A percentile compares a stretch with the other conserved stretches of the same genome.
Evolutionary conservation across 176 grass and related monocot genomes (phyloP).

Genomic region (Hordeum vulgare): MorexV3_pseudomolecules_assembly NC_058523.1:509982515-509983014

Average conservation of each 20-base stretch:
- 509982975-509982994: background rate
- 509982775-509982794: slow-evolving; percentile 76
- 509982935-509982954: background rate
- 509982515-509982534: slow-evolving; percentile 6
- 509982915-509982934: background rate
- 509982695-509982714: slow-evolving; percentile 85
- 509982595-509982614: slow-evolving; percentile 91
- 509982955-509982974: background rate
- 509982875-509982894: slow-evolving; percentile 85
- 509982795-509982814: slow-evolving; percentile 87
- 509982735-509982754: slow-evolving; percentile 46
- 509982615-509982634: slow-evolving; percentile 99
- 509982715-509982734: slow-evolving; percentile 77
- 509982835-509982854: slow-evolving; percentile 71
- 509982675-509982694: slow-evolving; percentile 80
- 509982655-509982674: slow-evolving; percentile 99
- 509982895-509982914: slow-evolving; percentile 48
- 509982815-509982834: slow-evolving; percentile 89
- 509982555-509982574: slow-evolving; percentile 15
- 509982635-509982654: slow-evolving; percentile 85
- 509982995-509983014: background rate
- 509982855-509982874: slow-evolving; percentile 43
- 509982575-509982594: slow-evolving; percentile 38
- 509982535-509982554: background rate
- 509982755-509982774: slow-evolving; percentile 76